phyloP scores from a whole-genome alignment of 805 yeast genomes.

The Grigorovia yakushimaensis region DNA sequence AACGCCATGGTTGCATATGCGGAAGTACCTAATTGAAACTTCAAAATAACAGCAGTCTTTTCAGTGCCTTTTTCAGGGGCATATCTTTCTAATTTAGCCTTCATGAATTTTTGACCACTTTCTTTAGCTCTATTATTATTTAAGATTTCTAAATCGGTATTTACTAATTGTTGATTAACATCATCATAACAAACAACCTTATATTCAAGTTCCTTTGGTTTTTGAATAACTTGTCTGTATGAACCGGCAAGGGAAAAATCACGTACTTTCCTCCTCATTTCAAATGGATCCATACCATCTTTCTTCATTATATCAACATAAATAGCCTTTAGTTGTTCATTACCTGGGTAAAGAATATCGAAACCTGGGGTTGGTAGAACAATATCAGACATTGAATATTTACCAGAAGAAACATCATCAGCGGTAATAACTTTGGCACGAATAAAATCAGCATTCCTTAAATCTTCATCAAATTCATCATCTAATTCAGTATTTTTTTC shows the following conservation, averaged over 20 bases:
- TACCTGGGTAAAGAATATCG: conserved; percentile 78
- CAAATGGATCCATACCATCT: conserved; percentile 75
- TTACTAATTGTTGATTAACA: conserved; percentile 60
- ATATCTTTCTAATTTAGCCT: conserved; percentile 25
- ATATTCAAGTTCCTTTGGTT: conserved; percentile 56
- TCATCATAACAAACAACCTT: conserved; percentile 50
- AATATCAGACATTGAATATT: conserved; percentile 65
- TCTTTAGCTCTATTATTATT: conserved; percentile 28
- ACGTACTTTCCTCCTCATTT: conserved; percentile 74
- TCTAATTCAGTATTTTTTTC: conserved; percentile 29
- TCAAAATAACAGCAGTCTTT: conserved; percentile 62
- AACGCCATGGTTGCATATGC: conserved; percentile 97
- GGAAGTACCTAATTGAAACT: conserved; percentile 70
- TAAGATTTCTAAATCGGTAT: conserved; percentile 64
- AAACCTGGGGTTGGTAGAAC: conserved; percentile 97
- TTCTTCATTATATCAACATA: conserved; percentile 66
- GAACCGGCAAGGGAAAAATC: conserved; percentile 92
- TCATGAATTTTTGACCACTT: conserved; percentile 25
- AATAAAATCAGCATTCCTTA: conserved; percentile 43
- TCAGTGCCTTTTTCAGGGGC: conserved; percentile 34
- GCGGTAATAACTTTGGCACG: conserved; percentile 69
- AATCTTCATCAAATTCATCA: conserved; percentile 62
- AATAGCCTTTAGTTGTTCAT: conserved; percentile 45
- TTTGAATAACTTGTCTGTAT: conserved; percentile 64
- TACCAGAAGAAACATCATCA: conserved; percentile 53